Conservation (phyloP, 768 basidiomycete genomes). For the Leccinum aurantiacum region DNA sequence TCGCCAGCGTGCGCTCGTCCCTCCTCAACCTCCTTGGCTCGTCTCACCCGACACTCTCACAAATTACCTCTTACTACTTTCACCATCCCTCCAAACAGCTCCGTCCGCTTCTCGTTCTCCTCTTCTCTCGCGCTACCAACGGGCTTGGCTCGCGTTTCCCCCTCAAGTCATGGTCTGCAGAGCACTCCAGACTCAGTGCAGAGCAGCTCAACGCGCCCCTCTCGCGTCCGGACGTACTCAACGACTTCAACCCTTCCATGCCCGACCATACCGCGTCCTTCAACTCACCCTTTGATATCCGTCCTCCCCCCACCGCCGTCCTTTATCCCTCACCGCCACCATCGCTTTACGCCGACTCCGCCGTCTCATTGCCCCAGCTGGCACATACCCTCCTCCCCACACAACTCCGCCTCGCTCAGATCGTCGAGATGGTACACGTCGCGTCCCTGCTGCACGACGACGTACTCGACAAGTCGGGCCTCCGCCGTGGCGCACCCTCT, state of each 20-base stretch:
- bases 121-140: constrained; percentile 92
- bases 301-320: constrained; percentile 28
- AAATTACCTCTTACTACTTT: constrained; percentile 93
- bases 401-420: constrained; percentile 90
- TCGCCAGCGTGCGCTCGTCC: constrained; percentile 66
- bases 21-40: constrained; percentile 81
- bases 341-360: constrained; percentile 17
- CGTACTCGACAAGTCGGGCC: constrained; percentile 72
- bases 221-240: constrained; percentile 74
- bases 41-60: constrained; percentile 83
- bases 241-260: constrained; percentile 91
- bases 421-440: constrained; percentile 97
- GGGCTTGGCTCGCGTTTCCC: constrained; percentile 73
- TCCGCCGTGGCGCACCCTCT: constrained; percentile 66
- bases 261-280: constrained; percentile 75
- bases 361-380: constrained; percentile 34
- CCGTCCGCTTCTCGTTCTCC: constrained; percentile 83
- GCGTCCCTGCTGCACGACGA: constrained; percentile 93
- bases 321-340: constrained; percentile 28
- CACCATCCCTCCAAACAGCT: constrained; percentile 86
- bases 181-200: constrained; percentile 51
- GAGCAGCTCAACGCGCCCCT: constrained; percentile 79
- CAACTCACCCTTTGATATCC: constrained; percentile 52
- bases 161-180: constrained; percentile 59
- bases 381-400: constrained; percentile 61